A percentile compares a stretch with the other conserved stretches of the same genome.
Conservation (phyloP, 495 filamentous ascomycete species). For the Xylaria acuta region DNA sequence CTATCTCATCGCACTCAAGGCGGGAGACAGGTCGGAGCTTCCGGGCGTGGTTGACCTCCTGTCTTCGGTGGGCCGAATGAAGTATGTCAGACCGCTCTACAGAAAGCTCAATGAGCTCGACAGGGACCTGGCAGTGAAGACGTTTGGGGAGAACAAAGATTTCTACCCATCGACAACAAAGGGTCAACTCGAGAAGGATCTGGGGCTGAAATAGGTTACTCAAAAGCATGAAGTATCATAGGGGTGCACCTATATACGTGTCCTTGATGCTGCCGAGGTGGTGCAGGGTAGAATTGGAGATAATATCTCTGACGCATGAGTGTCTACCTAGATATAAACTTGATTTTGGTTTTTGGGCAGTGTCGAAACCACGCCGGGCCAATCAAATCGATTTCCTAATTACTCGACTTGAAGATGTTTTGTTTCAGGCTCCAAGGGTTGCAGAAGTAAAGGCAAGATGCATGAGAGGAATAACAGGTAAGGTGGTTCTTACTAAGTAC, state of each 20-base stretch:
- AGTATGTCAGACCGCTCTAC: slow-evolving; percentile 89
- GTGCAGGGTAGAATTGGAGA: neutral
- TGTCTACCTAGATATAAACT: neutral
- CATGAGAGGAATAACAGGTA: neutral
- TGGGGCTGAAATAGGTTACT: slow-evolving; percentile 50
- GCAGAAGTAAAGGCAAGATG: neutral
- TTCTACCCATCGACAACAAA: slow-evolving; percentile 98
- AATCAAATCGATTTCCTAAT: neutral
- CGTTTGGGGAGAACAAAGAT: slow-evolving; percentile 83
- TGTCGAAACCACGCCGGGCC: neutral
- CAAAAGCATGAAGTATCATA: neutral
- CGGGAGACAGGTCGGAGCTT: slow-evolving; percentile 70
- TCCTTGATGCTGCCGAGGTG: neutral
- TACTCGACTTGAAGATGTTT: neutral
- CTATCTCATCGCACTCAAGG: slow-evolving; percentile 75
- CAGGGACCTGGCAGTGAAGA: slow-evolving; percentile 73
- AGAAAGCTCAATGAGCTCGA: slow-evolving; percentile 74
- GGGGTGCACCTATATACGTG: neutral
- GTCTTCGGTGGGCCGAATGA: slow-evolving; percentile 89
- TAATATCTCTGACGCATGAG: neutral
- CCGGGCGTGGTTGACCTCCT: slow-evolving; percentile 74
- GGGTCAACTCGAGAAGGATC: slow-evolving; percentile 81
- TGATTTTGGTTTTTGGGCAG: neutral
- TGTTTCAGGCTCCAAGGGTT: neutral
- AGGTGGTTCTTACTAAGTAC: no score